Conservation (phyloP, 1,139 yeast species). For the Pichia sp. region DNA sequence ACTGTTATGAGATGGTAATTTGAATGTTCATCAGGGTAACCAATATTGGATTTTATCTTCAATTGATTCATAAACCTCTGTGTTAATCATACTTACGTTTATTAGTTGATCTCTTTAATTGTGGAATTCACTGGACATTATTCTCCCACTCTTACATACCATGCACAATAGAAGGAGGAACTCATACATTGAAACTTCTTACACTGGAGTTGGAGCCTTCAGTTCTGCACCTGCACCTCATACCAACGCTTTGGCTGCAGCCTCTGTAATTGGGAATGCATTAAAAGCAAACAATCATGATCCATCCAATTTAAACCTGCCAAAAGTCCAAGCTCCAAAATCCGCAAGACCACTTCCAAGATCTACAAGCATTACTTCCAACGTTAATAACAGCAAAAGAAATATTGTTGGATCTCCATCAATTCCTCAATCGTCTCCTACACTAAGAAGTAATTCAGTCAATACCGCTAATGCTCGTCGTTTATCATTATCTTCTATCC, state of each 20-base stretch:
- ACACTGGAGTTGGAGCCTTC: constrained; percentile 25
- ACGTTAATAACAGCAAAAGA: constrained; percentile 7
- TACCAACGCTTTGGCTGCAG: constrained; percentile 31
- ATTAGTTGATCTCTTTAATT: no score
- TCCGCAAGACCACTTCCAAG: constrained; percentile 18
- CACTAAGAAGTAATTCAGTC: constrained; percentile 11
- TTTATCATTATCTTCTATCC: constrained; percentile 4
- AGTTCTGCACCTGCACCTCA: constrained; percentile 24
- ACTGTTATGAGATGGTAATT: no score
- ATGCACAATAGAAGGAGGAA: constrained; percentile 12
- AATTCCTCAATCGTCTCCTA: neutral
- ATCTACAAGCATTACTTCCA: constrained; percentile 18
- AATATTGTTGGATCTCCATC: neutral
- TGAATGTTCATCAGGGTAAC: no score
- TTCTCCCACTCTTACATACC: no score
- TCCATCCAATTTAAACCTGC: constrained; percentile 21
- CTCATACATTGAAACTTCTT: constrained; percentile 18
- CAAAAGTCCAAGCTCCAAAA: constrained; percentile 18
- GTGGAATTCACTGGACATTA: no score
- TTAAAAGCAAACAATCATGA: constrained; percentile 27
- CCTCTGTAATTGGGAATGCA: constrained; percentile 31
- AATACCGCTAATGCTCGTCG: constrained; percentile 14
- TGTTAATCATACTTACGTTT: no score
- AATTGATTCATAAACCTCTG: no score
- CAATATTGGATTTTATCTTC: no score